A percentile compares a stretch with the other conserved stretches of the same genome.
phyloP scores from a whole-genome alignment of 164 flowering plant genomes.

The Magnolia sinica region DNA sequence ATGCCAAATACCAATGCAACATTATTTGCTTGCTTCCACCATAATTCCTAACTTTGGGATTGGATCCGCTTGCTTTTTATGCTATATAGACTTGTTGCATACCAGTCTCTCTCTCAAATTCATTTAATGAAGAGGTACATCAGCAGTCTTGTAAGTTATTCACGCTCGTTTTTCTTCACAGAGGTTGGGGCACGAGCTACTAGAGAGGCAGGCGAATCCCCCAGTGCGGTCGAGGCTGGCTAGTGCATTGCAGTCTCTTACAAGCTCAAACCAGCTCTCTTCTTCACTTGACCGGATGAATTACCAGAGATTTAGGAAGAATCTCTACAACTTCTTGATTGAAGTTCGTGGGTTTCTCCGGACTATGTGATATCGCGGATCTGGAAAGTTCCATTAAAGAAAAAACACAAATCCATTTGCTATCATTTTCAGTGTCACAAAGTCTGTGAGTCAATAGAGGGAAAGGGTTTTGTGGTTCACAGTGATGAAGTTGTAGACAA shows the following conservation, averaged over 20 bases:
- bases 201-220: slow-evolving; percentile 60
- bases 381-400: neutral
- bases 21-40: too few species aligned
- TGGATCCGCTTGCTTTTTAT: too few species aligned
- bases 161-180: slow-evolving; percentile 24
- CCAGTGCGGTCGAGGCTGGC: slow-evolving; percentile 51
- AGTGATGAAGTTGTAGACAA: too few species aligned
- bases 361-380: slow-evolving; percentile 29
- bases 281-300: slow-evolving; percentile 66
- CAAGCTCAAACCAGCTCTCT: slow-evolving; percentile 71
- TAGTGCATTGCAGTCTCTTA: slow-evolving; percentile 72
- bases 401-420: neutral
- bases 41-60: too few species aligned
- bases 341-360: slow-evolving; percentile 87
- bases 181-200: slow-evolving; percentile 64
- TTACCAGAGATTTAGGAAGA: slow-evolving; percentile 74
- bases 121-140: too few species aligned
- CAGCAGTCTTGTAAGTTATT: too few species aligned
- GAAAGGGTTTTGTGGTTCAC: neutral
- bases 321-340: slow-evolving; percentile 58
- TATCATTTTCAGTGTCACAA: neutral
- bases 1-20: too few species aligned
- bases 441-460: neutral
- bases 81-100: too few species aligned
- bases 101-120: too few species aligned